Conservation (phyloP, 2,329 filamentous ascomycete genomes). For the Stromatinia cepivora region DNA sequence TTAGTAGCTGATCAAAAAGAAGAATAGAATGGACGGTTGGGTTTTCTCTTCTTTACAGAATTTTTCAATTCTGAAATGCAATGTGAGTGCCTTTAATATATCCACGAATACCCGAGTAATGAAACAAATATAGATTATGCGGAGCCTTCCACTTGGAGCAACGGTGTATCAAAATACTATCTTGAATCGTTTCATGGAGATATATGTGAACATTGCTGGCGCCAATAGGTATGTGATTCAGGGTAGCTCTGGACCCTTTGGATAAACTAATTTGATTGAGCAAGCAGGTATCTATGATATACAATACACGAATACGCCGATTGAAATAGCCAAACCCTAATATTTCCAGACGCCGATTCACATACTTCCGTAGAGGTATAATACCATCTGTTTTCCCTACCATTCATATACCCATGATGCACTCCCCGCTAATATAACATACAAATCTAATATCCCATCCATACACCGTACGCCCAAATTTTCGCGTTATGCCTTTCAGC, state of each 20-base stretch:
- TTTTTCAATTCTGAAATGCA: background rate
- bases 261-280: background rate
- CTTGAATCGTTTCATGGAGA: background rate
- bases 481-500: background rate
- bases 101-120: too few species aligned
- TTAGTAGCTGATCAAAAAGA: background rate
- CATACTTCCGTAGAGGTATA: slow-evolving; percentile 1
- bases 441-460: background rate
- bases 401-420: background rate
- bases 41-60: background rate
- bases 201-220: background rate
- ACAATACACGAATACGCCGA: background rate
- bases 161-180: background rate
- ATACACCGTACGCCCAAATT: background rate
- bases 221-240: background rate
- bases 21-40: background rate
- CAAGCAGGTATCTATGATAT: background rate
- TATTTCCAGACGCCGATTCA: slow-evolving; percentile 3
- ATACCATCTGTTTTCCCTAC: background rate
- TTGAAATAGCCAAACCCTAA: background rate
- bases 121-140: background rate
- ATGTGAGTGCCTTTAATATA: background rate
- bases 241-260: background rate
- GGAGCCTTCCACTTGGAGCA: background rate
- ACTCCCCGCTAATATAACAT: slow-evolving; percentile 1